Evolutionary conservation across 1,284 basidiomycete species (phyloP).

Genomic region (Rhodofomes roseus): DNA sequence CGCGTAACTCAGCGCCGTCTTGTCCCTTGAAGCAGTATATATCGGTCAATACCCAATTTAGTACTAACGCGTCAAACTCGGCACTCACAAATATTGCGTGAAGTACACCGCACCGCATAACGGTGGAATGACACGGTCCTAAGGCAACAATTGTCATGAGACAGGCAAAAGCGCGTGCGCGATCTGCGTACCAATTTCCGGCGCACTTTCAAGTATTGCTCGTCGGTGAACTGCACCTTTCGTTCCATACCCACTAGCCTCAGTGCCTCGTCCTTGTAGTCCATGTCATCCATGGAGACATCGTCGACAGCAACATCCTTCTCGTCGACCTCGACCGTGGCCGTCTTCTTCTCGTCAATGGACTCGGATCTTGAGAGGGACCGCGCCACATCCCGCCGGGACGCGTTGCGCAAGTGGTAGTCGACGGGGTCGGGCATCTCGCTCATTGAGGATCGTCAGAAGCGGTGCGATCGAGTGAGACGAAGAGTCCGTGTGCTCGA

Average conservation of each 20-base stretch:
- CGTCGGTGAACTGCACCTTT: slow-evolving; percentile 50
- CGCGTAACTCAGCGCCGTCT: slow-evolving; percentile 63
- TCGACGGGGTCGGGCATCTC: not conserved
- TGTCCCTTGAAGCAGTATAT: slow-evolving; percentile 40
- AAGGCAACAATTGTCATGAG: not conserved
- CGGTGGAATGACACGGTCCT: slow-evolving; percentile 57
- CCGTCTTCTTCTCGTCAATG: slow-evolving; percentile 4
- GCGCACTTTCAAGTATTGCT: slow-evolving; percentile 51
- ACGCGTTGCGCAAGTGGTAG: not conserved
- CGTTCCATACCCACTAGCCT: slow-evolving; percentile 50
- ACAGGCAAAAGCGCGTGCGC: not conserved
- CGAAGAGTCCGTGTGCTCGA: not conserved
- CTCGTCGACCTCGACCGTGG: slow-evolving; percentile 2
- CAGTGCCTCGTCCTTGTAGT: slow-evolving; percentile 53
- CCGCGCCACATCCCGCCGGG: no score
- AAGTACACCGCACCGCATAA: slow-evolving; percentile 63
- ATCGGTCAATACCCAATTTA: not conserved
- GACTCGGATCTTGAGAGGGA: not conserved
- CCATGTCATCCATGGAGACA: slow-evolving; percentile 26
- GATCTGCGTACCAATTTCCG: slow-evolving; percentile 49
- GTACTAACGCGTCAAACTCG: no score
- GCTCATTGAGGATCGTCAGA: not conserved
- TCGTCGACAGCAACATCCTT: not conserved
- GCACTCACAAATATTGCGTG: slow-evolving; percentile 53
- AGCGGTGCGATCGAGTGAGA: not conserved